phyloP scores from a whole-genome alignment of 2,329 filamentous ascomycete species.

The Diaporthe aspalathi region DNA sequence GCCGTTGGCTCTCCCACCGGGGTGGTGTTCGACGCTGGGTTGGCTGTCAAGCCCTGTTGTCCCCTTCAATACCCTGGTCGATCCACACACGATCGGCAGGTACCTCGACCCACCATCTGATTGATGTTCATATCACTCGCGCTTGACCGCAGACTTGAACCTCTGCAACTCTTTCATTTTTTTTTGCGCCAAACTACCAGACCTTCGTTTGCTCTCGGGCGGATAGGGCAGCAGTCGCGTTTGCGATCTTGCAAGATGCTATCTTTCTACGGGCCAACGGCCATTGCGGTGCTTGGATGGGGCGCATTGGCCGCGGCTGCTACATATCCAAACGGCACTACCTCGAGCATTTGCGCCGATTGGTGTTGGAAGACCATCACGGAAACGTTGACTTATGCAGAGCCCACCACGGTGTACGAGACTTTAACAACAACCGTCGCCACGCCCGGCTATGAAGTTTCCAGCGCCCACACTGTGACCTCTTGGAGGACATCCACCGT shows the following conservation, averaged over 20 bases:
- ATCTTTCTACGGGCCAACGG: slow-evolving; percentile 34
- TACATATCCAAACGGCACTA: slow-evolving; percentile 32
- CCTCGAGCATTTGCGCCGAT: slow-evolving; percentile 23
- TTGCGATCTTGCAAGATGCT: slow-evolving; percentile 33
- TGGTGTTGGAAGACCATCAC: slow-evolving; percentile 37
- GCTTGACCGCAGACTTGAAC: slow-evolving; percentile 31
- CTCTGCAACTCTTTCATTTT: slow-evolving; percentile 35
- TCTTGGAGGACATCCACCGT: slow-evolving; percentile 27
- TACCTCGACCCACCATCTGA: slow-evolving; percentile 13
- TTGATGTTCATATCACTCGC: slow-evolving; percentile 26
- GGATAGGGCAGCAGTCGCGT: slow-evolving; percentile 26
- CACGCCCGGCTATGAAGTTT: background rate
- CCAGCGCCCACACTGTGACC: slow-evolving; percentile 10
- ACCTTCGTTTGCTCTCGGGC: slow-evolving; percentile 34
- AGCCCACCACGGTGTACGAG: slow-evolving; percentile 13
- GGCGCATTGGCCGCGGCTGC: slow-evolving; percentile 26
- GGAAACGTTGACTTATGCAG: background rate
- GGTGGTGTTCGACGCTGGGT: slow-evolving; percentile 28
- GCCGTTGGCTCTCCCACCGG: slow-evolving; percentile 31
- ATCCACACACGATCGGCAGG: slow-evolving; percentile 34
- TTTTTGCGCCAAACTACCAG: slow-evolving; percentile 25
- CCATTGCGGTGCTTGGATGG: slow-evolving; percentile 31
- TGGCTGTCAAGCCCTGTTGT: slow-evolving; percentile 27
- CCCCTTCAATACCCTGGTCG: slow-evolving; percentile 27
- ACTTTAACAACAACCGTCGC: slow-evolving; percentile 9